phyloP scores from a whole-genome alignment of 1,284 basidiomycete species.

The Phaffia rhodozyma region DNA sequence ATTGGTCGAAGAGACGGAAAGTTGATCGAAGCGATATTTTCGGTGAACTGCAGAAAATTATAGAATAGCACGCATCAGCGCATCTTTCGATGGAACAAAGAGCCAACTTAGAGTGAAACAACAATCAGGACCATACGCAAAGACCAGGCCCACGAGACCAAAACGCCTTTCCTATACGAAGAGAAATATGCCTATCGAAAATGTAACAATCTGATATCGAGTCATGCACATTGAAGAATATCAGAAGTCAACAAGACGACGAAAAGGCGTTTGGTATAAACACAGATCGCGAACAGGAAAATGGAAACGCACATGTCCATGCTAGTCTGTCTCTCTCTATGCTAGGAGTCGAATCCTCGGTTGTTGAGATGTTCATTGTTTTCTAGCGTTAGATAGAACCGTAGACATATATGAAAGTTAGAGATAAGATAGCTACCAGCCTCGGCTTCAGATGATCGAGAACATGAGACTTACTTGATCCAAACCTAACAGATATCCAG shows the following conservation, averaged over 20 bases:
- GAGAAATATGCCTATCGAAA: conserved; percentile 33
- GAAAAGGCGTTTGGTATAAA: too few species aligned
- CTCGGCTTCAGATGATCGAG: too few species aligned
- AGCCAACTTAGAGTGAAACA: neutral
- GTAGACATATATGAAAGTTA: neutral
- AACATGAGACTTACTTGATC: conserved; percentile 25
- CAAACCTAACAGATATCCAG: conserved; percentile 21
- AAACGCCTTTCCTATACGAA: conserved; percentile 35
- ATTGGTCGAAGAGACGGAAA: conserved; percentile 31
- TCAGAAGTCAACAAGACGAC: neutral
- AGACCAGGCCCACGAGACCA: conserved; percentile 35
- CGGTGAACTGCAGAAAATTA: conserved; percentile 28
- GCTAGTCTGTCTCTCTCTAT: conserved; percentile 32
- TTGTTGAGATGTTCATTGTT: conserved; percentile 8
- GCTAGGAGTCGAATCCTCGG: conserved; percentile 22
- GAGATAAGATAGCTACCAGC: too few species aligned
- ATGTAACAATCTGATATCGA: conserved; percentile 31
- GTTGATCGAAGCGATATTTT: conserved; percentile 30
- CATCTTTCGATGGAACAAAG: neutral
- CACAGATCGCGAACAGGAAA: too few species aligned
- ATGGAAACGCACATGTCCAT: conserved; percentile 31
- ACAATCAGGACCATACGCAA: conserved; percentile 26
- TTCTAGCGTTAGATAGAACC: neutral
- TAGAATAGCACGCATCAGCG: neutral
- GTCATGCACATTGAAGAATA: neutral